phyloP scores from a whole-genome alignment of 768 basidiomycete genomes.

The Trametes meyenii region DNA sequence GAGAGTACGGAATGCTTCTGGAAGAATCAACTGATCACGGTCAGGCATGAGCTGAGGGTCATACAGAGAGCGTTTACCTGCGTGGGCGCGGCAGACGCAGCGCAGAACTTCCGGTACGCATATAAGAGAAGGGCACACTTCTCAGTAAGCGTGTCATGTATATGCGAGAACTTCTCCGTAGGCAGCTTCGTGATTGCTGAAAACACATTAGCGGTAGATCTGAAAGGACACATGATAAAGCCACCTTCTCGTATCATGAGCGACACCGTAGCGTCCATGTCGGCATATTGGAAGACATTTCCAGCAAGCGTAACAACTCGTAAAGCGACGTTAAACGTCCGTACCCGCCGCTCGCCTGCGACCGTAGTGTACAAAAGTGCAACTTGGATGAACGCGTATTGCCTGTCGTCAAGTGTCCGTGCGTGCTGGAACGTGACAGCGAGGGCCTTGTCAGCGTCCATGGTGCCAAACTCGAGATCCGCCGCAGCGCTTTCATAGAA shows the following conservation, averaged over 20 bases:
- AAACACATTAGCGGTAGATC: not conserved
- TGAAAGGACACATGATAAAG: not conserved
- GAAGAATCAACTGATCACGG: slow-evolving; percentile 77
- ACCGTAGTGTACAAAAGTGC: slow-evolving; percentile 86
- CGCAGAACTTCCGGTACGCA: slow-evolving; percentile 89
- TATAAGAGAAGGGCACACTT: slow-evolving; percentile 79
- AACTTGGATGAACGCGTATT: slow-evolving; percentile 80
- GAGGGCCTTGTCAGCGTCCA: slow-evolving; percentile 84
- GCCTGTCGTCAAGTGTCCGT: slow-evolving; percentile 65
- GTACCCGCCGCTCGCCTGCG: slow-evolving; percentile 77
- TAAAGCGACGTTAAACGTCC: slow-evolving; percentile 84
- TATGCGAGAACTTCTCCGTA: slow-evolving; percentile 63
- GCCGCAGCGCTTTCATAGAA: slow-evolving; percentile 68
- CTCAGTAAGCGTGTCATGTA: slow-evolving; percentile 85
- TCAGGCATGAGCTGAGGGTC: not conserved
- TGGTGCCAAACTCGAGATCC: slow-evolving; percentile 75
- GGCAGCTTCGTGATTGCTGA: slow-evolving; percentile 72
- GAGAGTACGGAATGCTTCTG: slow-evolving; percentile 88
- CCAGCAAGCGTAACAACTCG: slow-evolving; percentile 83
- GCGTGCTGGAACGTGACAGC: slow-evolving; percentile 76
- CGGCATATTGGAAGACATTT: slow-evolving; percentile 89
- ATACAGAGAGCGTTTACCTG: slow-evolving; percentile 57
- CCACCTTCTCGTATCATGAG: slow-evolving; percentile 78
- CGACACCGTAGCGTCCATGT: slow-evolving; percentile 82
- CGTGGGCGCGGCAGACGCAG: slow-evolving; percentile 69